Conservation (phyloP, 495 filamentous ascomycete species). For the Amphirosellinia nigrospora region DNA sequence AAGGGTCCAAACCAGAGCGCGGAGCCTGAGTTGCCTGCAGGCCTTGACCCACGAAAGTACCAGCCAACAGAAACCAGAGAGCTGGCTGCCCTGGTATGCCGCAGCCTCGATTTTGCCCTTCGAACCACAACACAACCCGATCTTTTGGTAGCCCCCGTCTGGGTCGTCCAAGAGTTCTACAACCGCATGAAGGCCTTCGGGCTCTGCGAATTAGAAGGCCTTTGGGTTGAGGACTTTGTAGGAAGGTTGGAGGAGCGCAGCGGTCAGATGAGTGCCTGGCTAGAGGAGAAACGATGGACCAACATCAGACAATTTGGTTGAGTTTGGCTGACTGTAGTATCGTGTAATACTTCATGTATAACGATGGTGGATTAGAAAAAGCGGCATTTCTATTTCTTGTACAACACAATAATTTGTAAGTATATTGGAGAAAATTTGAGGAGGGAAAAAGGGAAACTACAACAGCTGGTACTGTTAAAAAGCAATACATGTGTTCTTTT, state of each 20-base stretch:
- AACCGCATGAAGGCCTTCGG: slow-evolving; percentile 32
- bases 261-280: slow-evolving; percentile 31
- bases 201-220: slow-evolving; percentile 44
- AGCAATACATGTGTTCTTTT: not conserved
- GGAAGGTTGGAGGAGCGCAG: slow-evolving; percentile 35
- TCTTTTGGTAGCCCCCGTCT: slow-evolving; percentile 44
- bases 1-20: not conserved
- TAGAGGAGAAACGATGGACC: slow-evolving; percentile 39
- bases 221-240: slow-evolving; percentile 51
- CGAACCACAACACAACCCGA: slow-evolving; percentile 46
- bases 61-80: slow-evolving; percentile 37
- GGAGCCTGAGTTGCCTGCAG: slow-evolving; percentile 31
- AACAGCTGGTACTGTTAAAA: slow-evolving; percentile 5
- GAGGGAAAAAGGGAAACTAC: not conserved
- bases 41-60: slow-evolving; percentile 35
- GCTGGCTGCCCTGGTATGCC: slow-evolving; percentile 45
- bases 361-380: not conserved
- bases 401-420: not conserved
- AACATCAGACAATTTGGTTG: slow-evolving; percentile 33
- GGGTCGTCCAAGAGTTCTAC: slow-evolving; percentile 44
- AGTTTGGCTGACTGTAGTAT: not conserved
- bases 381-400: slow-evolving; percentile 1
- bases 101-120: slow-evolving; percentile 48
- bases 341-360: slow-evolving; percentile 1
- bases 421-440: not conserved